Conservation (phyloP, 2,329 filamentous ascomycete genomes). For the Chaetomium sp. region DNA sequence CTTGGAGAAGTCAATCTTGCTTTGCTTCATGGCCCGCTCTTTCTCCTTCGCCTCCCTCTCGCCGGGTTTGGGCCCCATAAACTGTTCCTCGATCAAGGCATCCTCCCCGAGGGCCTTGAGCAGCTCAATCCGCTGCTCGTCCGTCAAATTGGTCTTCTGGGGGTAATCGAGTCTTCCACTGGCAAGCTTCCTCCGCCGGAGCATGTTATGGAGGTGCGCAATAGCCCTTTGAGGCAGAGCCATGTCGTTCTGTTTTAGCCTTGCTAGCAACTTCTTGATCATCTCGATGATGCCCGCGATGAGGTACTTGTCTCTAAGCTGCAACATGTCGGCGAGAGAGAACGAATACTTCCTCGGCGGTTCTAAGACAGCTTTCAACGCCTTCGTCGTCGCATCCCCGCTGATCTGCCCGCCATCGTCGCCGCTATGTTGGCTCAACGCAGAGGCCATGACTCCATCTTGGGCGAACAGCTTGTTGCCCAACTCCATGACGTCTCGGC, state of each 20-base stretch:
- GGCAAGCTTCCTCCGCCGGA: conserved; percentile 60
- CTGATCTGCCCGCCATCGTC: conserved; percentile 17
- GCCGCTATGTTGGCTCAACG: conserved; percentile 48
- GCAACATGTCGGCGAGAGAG: conserved; percentile 83
- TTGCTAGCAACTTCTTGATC: conserved; percentile 78
- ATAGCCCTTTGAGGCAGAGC: conserved; percentile 64
- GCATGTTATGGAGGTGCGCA: conserved; percentile 66
- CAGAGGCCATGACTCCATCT: conserved; percentile 78
- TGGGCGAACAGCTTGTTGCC: conserved; percentile 83
- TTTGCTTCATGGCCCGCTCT: conserved; percentile 56
- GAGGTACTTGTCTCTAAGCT: conserved; percentile 84
- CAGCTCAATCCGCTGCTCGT: conserved; percentile 83
- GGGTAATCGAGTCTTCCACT: conserved; percentile 52
- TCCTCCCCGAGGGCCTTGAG: conserved; percentile 63
- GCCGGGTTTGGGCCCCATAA: conserved; percentile 46
- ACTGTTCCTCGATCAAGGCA: conserved; percentile 53
- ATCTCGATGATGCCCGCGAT: conserved; percentile 80
- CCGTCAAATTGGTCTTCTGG: conserved; percentile 76
- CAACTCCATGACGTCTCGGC: conserved; percentile 91
- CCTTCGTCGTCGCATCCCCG: conserved; percentile 27
- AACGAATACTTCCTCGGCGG: conserved; percentile 62
- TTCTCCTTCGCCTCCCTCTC: conserved; percentile 39
- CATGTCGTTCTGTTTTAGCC: conserved; percentile 76
- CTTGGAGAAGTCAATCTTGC: conserved; percentile 65
- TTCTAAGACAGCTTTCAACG: conserved; percentile 58